Conservation (phyloP, 768 basidiomycete genomes). For the Suillus tomentosus region DNA sequence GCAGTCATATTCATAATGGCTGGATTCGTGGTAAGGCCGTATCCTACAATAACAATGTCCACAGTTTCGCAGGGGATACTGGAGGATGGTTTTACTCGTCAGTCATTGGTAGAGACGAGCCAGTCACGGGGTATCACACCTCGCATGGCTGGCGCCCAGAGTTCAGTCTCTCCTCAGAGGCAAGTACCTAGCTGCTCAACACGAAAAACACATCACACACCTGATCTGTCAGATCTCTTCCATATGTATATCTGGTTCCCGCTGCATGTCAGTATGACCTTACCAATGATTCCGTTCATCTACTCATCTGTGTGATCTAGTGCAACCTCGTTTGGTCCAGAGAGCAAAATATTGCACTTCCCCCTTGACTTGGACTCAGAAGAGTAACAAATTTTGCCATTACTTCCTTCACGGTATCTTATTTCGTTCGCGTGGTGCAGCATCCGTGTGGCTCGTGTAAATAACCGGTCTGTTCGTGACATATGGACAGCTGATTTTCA, state of each 20-base stretch:
- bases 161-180: constrained; percentile 38
- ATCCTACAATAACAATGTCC: constrained; percentile 31
- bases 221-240: constrained; percentile 47
- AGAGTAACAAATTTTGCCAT: constrained; percentile 36
- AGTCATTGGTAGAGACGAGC: constrained; percentile 16
- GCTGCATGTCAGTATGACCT: constrained; percentile 47
- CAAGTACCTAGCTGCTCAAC: constrained; percentile 13
- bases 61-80: constrained; percentile 52
- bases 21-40: constrained; percentile 32
- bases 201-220: neutral
- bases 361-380: constrained; percentile 44
- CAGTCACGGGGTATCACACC: constrained; percentile 11
- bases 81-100: constrained; percentile 53
- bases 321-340: constrained; percentile 58
- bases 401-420: neutral
- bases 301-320: constrained; percentile 33
- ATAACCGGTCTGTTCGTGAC: constrained; percentile 48
- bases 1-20: neutral
- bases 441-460: constrained; percentile 29
- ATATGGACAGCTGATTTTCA: constrained; percentile 57
- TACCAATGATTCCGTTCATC: constrained; percentile 2
- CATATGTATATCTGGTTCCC: constrained; percentile 46
- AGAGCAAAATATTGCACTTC: constrained; percentile 44
- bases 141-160: constrained; percentile 42
- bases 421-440: constrained; percentile 11